These are phyloP conservation scores for Cyclotella choctawhatcheeana DNA, from an alignment of 108 stramenopile species.

Conservation along the genomic window DNA sequence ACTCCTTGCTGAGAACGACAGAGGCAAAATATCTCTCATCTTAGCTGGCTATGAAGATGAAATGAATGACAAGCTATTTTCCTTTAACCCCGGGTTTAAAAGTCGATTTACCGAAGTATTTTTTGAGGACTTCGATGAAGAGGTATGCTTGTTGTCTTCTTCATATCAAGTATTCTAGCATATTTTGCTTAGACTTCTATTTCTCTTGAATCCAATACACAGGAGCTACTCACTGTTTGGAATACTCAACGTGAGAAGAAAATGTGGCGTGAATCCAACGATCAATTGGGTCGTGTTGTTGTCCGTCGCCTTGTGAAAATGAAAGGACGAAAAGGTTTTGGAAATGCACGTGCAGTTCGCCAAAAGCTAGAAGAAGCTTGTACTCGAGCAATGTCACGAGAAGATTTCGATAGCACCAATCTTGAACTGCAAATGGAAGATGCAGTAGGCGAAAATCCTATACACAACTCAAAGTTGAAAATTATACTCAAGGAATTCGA, in stretches of 20 bases:
- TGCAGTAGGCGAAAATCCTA: constrained; percentile 47
- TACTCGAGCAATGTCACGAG: constrained; percentile 33
- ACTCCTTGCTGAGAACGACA: constrained; percentile 41
- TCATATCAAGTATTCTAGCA: no score
- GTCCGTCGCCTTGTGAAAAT: constrained; percentile 34
- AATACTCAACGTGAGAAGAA: constrained; percentile 23
- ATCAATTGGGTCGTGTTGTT: constrained; percentile 31
- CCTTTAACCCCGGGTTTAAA: constrained; percentile 50
- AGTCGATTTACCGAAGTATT: constrained; percentile 42
- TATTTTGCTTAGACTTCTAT: no score
- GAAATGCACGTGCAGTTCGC: constrained; percentile 57
- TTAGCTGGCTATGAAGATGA: constrained; percentile 60
- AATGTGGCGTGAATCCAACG: constrained; percentile 34
- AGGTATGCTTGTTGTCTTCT: background rate
- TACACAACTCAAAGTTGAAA: constrained; percentile 35
- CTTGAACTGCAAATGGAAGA: constrained; percentile 37
- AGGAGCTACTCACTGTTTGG: constrained; percentile 48
- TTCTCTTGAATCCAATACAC: no score
- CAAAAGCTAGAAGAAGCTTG: constrained; percentile 39
- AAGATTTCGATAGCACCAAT: constrained; percentile 26
- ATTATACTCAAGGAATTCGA: constrained; percentile 30
- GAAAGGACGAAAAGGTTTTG: constrained; percentile 56
- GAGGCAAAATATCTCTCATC: constrained; percentile 49
- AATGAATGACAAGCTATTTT: constrained; percentile 48
- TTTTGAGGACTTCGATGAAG: constrained; percentile 60